Conservation (phyloP, 257 asterid genomes). For the Scutellaria barbata region DNA sequence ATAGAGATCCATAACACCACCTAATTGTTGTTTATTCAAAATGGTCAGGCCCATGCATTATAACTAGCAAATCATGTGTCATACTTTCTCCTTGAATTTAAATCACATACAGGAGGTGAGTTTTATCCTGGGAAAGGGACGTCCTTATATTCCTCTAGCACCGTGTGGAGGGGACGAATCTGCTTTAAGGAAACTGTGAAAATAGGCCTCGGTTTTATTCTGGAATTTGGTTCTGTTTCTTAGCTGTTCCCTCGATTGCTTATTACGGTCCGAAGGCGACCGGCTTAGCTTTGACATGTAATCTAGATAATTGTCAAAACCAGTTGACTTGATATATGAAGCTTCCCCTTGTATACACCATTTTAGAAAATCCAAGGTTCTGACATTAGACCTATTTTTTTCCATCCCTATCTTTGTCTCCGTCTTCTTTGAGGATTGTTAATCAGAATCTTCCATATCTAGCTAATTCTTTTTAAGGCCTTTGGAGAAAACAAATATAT, state of each 20-base stretch:
- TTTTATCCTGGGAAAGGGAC: no score
- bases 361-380: background rate
- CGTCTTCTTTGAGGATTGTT: background rate
- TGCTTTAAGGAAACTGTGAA: no score
- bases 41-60: conserved; percentile 17
- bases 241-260: no score
- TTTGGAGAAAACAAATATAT: background rate
- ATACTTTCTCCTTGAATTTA: conserved; percentile 1
- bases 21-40: background rate
- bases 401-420: background rate
- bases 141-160: no score
- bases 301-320: background rate
- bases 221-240: no score
- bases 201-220: no score
- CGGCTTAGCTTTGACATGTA: no score
- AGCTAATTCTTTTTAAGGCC: background rate
- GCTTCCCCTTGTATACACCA: background rate
- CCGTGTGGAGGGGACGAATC: no score
- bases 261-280: no score
- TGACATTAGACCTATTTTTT: background rate
- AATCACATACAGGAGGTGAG: background rate
- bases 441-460: background rate
- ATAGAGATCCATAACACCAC: conserved; percentile 1
- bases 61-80: background rate
- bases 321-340: background rate